These are phyloP conservation scores for Fusarium euwallaceae DNA, from an alignment of 2,329 filamentous ascomycete genomes.

Conservation along the genomic window DNA sequence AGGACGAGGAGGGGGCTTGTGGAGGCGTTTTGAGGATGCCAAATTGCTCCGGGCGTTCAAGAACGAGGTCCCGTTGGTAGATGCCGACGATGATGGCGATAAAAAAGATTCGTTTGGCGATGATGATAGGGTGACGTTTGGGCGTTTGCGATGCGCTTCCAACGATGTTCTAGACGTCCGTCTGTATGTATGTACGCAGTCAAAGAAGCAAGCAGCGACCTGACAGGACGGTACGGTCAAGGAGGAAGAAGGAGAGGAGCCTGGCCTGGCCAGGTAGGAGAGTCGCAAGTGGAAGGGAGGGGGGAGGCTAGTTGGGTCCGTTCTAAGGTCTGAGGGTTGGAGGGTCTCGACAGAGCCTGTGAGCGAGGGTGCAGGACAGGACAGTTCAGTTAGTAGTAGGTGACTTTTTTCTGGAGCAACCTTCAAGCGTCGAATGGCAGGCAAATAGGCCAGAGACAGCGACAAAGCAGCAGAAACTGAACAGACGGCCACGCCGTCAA, in stretches of 20 bases:
- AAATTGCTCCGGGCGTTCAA: conserved; percentile 23
- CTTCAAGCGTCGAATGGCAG: conserved; percentile 19
- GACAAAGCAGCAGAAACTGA: conserved; percentile 17
- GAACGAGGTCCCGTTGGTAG: neutral
- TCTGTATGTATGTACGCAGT: neutral
- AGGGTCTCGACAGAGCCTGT: conserved; percentile 2
- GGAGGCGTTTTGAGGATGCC: conserved; percentile 39
- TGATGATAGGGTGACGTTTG: conserved; percentile 10
- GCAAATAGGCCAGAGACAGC: conserved; percentile 13
- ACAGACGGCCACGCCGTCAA: conserved; percentile 10
- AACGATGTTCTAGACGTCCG: conserved; percentile 7
- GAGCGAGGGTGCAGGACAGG: neutral
- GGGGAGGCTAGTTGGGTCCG: conserved; percentile 9
- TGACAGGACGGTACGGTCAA: neutral
- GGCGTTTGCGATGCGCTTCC: conserved; percentile 1
- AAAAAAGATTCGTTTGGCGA: conserved; percentile 8
- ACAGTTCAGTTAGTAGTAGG: neutral
- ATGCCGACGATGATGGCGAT: conserved; percentile 1
- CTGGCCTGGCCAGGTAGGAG: neutral
- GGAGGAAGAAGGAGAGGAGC: neutral
- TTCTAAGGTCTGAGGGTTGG: conserved; percentile 14
- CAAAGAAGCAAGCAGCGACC: conserved; percentile 6
- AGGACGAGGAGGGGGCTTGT: conserved; percentile 33
- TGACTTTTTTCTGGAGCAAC: conserved; percentile 11
- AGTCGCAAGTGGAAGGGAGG: neutral